phyloP scores from a whole-genome alignment of 306 rosid genomes.

The Malus fusca region DNA sequence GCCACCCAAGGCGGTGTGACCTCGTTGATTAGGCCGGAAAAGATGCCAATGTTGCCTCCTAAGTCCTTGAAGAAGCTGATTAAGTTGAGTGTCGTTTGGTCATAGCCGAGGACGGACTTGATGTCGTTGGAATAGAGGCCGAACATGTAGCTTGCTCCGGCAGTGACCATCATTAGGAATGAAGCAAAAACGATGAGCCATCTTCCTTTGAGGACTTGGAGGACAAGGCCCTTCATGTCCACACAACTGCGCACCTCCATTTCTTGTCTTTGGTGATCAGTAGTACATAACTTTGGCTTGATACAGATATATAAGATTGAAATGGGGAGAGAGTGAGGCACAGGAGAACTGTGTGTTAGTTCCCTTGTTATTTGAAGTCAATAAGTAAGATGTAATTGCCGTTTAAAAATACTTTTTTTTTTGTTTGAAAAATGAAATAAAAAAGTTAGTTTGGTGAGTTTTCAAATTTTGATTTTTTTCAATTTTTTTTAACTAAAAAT shows the following conservation, averaged over 20 bases:
- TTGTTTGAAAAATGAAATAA: too few species aligned
- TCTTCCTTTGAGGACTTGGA: constrained; percentile 20
- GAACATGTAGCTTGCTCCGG: constrained; percentile 37
- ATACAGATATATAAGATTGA: background rate
- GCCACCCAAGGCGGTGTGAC: constrained; percentile 32
- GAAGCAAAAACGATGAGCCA: constrained; percentile 38
- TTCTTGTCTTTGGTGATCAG: background rate
- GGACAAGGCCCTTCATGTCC: constrained; percentile 10
- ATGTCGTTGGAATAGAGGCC: constrained; percentile 37
- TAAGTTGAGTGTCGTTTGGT: constrained; percentile 38
- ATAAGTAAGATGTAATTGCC: too few species aligned
- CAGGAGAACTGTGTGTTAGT: background rate
- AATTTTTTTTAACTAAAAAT: too few species aligned
- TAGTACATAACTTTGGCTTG: background rate
- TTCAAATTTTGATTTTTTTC: too few species aligned
- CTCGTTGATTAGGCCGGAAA: constrained; percentile 30
- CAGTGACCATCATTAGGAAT: constrained; percentile 34
- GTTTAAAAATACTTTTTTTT: too few species aligned
- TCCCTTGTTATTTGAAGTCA: too few species aligned
- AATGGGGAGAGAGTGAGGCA: background rate
- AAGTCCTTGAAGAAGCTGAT: constrained; percentile 35
- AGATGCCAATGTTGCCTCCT: constrained; percentile 28
- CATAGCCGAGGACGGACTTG: constrained; percentile 32
- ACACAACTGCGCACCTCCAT: background rate
- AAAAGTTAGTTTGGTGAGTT: too few species aligned